These are phyloP conservation scores for Microbotryomycetes sp. DNA, from an alignment of 1,284 basidiomycete species.

Conservation along the genomic window DNA sequence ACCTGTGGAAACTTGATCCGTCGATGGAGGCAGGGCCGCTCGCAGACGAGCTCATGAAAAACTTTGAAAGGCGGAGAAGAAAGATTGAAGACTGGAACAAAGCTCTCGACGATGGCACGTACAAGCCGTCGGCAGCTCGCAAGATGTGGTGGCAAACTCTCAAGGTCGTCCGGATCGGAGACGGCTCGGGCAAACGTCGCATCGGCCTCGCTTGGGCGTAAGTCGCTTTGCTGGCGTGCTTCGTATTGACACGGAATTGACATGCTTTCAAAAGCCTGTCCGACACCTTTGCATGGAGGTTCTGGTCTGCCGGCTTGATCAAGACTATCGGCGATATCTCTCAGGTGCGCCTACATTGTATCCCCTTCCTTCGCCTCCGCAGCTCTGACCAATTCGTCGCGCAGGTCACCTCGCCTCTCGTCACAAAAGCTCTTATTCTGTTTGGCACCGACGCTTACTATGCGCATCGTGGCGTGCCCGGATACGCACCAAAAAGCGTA, in stretches of 20 bases:
- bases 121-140: slow-evolving; percentile 17
- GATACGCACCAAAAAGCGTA: slow-evolving; percentile 51
- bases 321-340: slow-evolving; percentile 52
- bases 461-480: slow-evolving; percentile 47
- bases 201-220: slow-evolving; percentile 18
- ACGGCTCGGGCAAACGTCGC: slow-evolving; percentile 18
- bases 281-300: slow-evolving; percentile 71
- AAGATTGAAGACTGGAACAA: slow-evolving; percentile 40
- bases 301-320: slow-evolving; percentile 70
- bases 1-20: slow-evolving; percentile 47
- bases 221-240: not conserved
- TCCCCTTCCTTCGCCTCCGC: not conserved
- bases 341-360: not conserved
- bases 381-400: slow-evolving; percentile 44
- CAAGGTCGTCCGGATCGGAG: slow-evolving; percentile 27
- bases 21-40: slow-evolving; percentile 50
- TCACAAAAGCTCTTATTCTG: slow-evolving; percentile 72
- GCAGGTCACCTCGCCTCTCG: slow-evolving; percentile 62
- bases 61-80: slow-evolving; percentile 34
- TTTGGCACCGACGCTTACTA: slow-evolving; percentile 62
- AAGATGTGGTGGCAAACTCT: slow-evolving; percentile 25
- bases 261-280: slow-evolving; percentile 48
- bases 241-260: not conserved
- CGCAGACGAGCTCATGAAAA: slow-evolving; percentile 42
- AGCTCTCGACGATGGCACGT: slow-evolving; percentile 34